Base-by-base conservation (phyloP, 192 early-diverging fungal genomes). In the Thamnidium elegans region DNA sequence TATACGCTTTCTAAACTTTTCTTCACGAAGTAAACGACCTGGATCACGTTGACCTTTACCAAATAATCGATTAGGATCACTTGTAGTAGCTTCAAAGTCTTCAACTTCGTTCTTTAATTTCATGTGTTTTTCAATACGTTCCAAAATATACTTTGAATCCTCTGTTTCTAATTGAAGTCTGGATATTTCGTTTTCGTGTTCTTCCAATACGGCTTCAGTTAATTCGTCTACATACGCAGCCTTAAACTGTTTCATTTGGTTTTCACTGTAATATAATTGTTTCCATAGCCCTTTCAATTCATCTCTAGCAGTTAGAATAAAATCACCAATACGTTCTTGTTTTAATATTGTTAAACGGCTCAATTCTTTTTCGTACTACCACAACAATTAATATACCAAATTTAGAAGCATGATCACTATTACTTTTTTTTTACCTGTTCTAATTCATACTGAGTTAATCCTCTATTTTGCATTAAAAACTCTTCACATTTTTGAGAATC, bases 1-100 rank as follows among this genome's bases (percentile, higher is more conserved):
- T 2, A 76, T 73, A 31, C 65, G 36, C 54, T 77, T 79, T 42
- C 80, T 67, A 43, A 78, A 77, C 63, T 79, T 82, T 63, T 82
- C 80, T 39, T 82, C 80, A 3, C 78, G 66, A 15, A 82, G 62
- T 1, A 82, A 59, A 15, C 80, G 78, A 30, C 80, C 80, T 23
- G 80, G 80, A 44, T 79, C 80, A 7, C 78, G 66, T 32, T 79
- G 65, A 1, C 71, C 71, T 42, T 68, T 73, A 36, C 71, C 66
- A 47, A 79, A 78, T 3, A 79, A 58, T 2, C 80, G 63, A 23
- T 74, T 63, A 1, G 75, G 69, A 56, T 79, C 78, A 43, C 63
- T 75, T 15, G 78, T 76, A 0, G 64, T 69, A 34, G 68, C 72
- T 62, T 75, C 62, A 52, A 75, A 75, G 0, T 79, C 71, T 43